Percentiles rank a stretch among this genome's conserved stretches.
These are phyloP conservation scores for Cyclocybe cylindracea DNA, from an alignment of 768 basidiomycete species.

Conservation along the genomic window DNA sequence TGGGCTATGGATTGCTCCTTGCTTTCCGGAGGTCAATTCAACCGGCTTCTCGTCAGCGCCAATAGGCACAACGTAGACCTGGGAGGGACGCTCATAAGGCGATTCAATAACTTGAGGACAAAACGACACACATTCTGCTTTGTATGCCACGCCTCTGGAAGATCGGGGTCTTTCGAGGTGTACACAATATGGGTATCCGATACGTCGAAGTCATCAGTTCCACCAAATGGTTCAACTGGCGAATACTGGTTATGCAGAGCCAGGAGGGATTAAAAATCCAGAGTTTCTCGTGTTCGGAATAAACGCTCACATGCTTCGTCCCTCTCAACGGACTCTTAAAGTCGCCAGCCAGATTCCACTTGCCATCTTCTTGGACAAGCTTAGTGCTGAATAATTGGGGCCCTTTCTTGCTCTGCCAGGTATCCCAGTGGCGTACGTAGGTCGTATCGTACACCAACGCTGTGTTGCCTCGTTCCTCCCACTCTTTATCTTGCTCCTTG, in stretches of 20 bases:
- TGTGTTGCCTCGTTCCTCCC: conserved; percentile 70
- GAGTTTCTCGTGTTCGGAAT: background rate
- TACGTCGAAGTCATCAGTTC: conserved; percentile 77
- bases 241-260: conserved; percentile 42
- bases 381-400: conserved; percentile 71
- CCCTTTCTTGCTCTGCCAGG: conserved; percentile 73
- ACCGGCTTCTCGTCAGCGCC: conserved; percentile 47
- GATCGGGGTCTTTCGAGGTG: conserved; percentile 80
- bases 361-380: conserved; percentile 48
- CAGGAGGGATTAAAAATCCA: background rate
- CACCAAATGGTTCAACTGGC: conserved; percentile 89
- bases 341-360: conserved; percentile 54
- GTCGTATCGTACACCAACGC: conserved; percentile 71
- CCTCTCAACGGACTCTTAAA: conserved; percentile 65
- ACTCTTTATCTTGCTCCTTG: conserved; percentile 67
- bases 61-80: conserved; percentile 75
- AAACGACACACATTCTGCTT: conserved; percentile 68
- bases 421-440: conserved; percentile 80
- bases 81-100: background rate
- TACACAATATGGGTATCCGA: conserved; percentile 72
- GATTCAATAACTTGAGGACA: background rate
- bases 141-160: conserved; percentile 83
- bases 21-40: conserved; percentile 80
- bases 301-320: conserved; percentile 63
- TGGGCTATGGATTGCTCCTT: conserved; percentile 81